Conservation (phyloP, 352 stramenopile genomes). For the Phytophthora gonapodyides region DNA sequence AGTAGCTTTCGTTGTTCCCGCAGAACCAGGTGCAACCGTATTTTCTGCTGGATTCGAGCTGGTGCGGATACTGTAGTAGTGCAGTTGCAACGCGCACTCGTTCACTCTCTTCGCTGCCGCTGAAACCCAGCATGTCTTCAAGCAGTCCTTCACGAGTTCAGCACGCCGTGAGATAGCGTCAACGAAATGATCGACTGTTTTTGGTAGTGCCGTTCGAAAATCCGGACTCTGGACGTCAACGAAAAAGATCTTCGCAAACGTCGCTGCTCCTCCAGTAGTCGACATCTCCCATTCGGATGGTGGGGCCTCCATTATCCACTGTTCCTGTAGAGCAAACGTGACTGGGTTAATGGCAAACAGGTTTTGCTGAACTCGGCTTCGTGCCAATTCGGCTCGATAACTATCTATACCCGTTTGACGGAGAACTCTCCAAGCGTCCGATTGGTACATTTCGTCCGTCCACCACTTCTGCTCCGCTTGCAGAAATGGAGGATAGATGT, state of each 20-base stretch:
- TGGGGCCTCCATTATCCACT: constrained; percentile 82
- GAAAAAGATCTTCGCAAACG: constrained; percentile 83
- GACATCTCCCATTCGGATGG: constrained; percentile 77
- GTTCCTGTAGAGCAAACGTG: constrained; percentile 86
- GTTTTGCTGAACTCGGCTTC: constrained; percentile 49
- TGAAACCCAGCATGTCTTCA: constrained; percentile 84
- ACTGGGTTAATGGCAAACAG: constrained; percentile 82
- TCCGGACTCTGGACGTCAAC: constrained; percentile 69
- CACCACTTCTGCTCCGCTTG: constrained; percentile 87
- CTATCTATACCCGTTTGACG: constrained; percentile 76
- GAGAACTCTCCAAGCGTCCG: constrained; percentile 79
- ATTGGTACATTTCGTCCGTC: constrained; percentile 74
- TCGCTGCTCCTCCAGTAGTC: constrained; percentile 29
- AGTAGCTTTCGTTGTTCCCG: constrained; percentile 19
- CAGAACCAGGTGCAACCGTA: constrained; percentile 23
- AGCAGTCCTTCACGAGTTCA: constrained; percentile 85
- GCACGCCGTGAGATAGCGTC: constrained; percentile 76
- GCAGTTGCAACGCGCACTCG: constrained; percentile 58
- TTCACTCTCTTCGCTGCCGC: constrained; percentile 73
- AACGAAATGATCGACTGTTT: constrained; percentile 87
- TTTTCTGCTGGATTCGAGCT: constrained; percentile 20
- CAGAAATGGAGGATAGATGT: constrained; percentile 86
- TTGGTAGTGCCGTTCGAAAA: constrained; percentile 76
- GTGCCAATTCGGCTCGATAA: constrained; percentile 44
- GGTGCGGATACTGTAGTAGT: constrained; percentile 28